These are phyloP conservation scores for Pyrenochaeta sp. DNA, from an alignment of 2,329 filamentous ascomycete genomes.

Conservation along the genomic window DNA sequence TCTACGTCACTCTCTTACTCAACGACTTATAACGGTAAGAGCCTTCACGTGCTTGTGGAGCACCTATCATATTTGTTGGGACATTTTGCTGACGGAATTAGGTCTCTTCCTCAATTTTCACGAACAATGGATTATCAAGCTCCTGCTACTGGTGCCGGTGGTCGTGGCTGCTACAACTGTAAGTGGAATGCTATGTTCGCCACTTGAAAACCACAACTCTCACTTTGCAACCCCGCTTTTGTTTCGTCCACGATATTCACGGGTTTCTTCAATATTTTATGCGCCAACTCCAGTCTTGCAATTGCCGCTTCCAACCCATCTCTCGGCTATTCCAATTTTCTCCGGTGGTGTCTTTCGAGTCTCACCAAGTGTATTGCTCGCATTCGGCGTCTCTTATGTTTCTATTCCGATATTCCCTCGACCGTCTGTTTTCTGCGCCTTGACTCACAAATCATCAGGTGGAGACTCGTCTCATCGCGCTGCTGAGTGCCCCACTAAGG, in stretches of 20 bases:
- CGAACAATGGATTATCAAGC: slow-evolving; percentile 49
- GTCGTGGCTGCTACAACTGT: slow-evolving; percentile 55
- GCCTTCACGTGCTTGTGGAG: slow-evolving; percentile 5
- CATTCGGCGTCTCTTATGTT: not conserved
- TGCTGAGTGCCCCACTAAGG: slow-evolving; percentile 61
- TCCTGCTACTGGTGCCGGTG: slow-evolving; percentile 43
- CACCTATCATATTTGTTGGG: slow-evolving; percentile 3
- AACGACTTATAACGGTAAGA: slow-evolving; percentile 37
- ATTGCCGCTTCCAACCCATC: not conserved
- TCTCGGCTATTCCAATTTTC: not conserved
- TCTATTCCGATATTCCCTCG: not conserved
- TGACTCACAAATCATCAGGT: slow-evolving; percentile 45
- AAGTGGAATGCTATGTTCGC: slow-evolving; percentile 27
- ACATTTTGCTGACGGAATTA: slow-evolving; percentile 28
- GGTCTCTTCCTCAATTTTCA: slow-evolving; percentile 29
- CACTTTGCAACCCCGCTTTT: slow-evolving; percentile 7
- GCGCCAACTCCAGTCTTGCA: not conserved
- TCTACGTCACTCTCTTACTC: slow-evolving; percentile 29
- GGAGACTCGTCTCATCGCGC: slow-evolving; percentile 60
- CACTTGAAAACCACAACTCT: not conserved
- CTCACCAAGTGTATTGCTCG: not conserved
- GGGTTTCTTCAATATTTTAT: not conserved
- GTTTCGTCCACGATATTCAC: not conserved
- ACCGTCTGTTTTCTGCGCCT: not conserved
- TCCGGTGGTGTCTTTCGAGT: not conserved